Base-by-base conservation (phyloP, 139 green algal species). In the Micromonas commoda region DNA sequence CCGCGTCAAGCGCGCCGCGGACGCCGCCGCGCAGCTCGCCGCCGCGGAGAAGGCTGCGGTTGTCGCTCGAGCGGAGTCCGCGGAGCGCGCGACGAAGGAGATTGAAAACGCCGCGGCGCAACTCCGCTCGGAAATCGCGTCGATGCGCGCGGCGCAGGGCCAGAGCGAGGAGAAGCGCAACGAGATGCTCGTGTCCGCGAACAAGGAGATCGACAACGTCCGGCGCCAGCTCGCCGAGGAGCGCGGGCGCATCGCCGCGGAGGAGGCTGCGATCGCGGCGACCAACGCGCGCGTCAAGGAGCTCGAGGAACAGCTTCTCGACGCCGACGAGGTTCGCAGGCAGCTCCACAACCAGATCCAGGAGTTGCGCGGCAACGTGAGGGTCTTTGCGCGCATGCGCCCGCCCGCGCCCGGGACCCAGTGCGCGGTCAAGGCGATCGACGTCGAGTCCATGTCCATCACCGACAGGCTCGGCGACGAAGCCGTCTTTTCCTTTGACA, bases 311-410 rank as follows among this genome's bases (percentile, higher is more conserved):
- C 72, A 78, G 72, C 33, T 78, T 20, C 4, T 78, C 24, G 51
- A 78, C 20, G 72, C 72, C 1, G 72, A 78, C 5, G 72, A 78
- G n/a, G 19, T 69, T 32, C 72, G 72, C 6, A 85, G 91, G 64
- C 90, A 87, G 79, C 84, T 97, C 71, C 93, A 97, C 85, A 97
- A 97, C 83, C 90, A 88, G 65, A 92, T 97, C 61, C 89, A 92
- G 86, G 90, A 96, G 84, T 84, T 97, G 37, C 94, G 94, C 69
- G 93, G 93, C 74, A 97, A 97, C 85, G 95, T 97, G 75, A 85
- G 93, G 3, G 93, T 97, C n/a, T 97, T 96, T 84, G 92, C 88
- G 79, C 85, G 93, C 1, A 89, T 97, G 53, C 83, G 92, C 0
- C 93, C 93, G 1, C 54, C 85, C 28, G 83, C n/a, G 23, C 21